A percentile compares a stretch with the other conserved stretches of the same genome.
These are phyloP conservation scores for Thielaviopsis ethacetica DNA, from an alignment of 2,329 filamentous ascomycete genomes.

Conservation along the genomic window DNA sequence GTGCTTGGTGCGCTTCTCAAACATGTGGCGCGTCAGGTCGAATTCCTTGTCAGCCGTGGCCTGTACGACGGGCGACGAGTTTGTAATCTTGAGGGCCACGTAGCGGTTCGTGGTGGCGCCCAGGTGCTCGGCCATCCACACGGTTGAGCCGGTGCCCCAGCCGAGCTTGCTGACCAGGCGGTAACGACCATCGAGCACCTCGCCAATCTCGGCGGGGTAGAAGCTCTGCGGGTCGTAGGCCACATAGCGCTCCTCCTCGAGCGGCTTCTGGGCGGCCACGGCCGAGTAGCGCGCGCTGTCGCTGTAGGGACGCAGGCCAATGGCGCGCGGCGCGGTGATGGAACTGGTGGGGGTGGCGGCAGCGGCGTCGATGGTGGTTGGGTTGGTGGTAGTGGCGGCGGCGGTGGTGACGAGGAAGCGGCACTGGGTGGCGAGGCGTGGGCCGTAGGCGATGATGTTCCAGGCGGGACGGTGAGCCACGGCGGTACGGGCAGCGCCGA, in stretches of 20 bases:
- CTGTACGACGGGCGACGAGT: constrained; percentile 15
- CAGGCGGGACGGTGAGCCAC: constrained; percentile 7
- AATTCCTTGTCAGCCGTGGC: constrained; percentile 16
- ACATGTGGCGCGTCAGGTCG: constrained; percentile 15
- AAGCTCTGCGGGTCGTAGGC: constrained; percentile 17
- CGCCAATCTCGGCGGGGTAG: constrained; percentile 20
- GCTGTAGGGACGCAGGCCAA: constrained; percentile 4
- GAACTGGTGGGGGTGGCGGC: background rate
- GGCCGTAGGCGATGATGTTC: constrained; percentile 2
- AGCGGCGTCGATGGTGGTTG: background rate
- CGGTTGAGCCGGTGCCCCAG: constrained; percentile 23
- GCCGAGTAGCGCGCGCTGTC: constrained; percentile 2
- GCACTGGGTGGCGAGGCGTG: background rate
- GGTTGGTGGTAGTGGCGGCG: background rate
- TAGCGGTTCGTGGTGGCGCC: constrained; percentile 13
- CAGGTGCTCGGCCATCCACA: constrained; percentile 22
- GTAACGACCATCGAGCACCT: constrained; percentile 21
- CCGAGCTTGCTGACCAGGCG: constrained; percentile 23
- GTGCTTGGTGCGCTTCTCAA: constrained; percentile 14
- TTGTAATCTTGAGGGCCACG: constrained; percentile 18
- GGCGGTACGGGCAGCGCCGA: constrained; percentile 1
- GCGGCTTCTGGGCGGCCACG: constrained; percentile 5
- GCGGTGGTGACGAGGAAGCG: background rate
- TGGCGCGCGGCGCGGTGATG: background rate
- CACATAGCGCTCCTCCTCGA: constrained; percentile 16